Evolutionary conservation across 2,329 filamentous ascomycete genomes (phyloP), one percentile per base, ranked within the genome.

Genomic region (Fusarium brevicatenulatum): DNA sequence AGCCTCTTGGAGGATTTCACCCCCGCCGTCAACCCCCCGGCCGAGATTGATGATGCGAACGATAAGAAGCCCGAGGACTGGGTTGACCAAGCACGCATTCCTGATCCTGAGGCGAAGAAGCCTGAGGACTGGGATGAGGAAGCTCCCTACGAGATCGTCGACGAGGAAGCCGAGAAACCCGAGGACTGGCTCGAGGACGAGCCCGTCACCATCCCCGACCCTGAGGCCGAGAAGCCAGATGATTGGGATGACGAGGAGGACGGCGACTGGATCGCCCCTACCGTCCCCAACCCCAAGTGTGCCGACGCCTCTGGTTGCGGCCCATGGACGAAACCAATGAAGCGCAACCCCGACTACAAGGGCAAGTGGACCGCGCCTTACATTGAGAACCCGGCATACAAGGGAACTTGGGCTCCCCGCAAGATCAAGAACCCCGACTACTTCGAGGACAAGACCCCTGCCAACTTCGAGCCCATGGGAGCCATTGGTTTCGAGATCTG

Each of bases 211-310:
- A 87, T 98, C 70, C 90, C 95, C 65, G 96, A 99, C 86, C 96
- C 96, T 63, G 95, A 97, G 86, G 95, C 95, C 57, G 88, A 93
- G 87, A 99, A 98, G 92, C 96, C 96, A 72, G 95, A 97, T 86
- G 96, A 98, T 83, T 99, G 96, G 96, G 95, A 98, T 86, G 95
- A 99, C 68, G 96, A 99, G 87, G 96, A 99, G 87, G 96, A 99
- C 83, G 96, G 96, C 83, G 96, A 99, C 87, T 99, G 95, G 95
- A 84, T 97, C 76, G 86, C 95, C 58, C 96, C 95, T 66, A 95
- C 91, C 62, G 91, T 99, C 62, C 90, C 94, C 82, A 98, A 99
- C 91, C 93, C 95, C 84, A 97, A 97, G 91, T 98, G 96, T 82
- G 90, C 91, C 74, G 95, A 98, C 66, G 93, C 87, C 76, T 95